A percentile compares a stretch with the other conserved stretches of the same genome.
These are phyloP conservation scores for Theileria annulata DNA, from an alignment of 169 alveolate genomes.

Conservation along the genomic window DNA sequence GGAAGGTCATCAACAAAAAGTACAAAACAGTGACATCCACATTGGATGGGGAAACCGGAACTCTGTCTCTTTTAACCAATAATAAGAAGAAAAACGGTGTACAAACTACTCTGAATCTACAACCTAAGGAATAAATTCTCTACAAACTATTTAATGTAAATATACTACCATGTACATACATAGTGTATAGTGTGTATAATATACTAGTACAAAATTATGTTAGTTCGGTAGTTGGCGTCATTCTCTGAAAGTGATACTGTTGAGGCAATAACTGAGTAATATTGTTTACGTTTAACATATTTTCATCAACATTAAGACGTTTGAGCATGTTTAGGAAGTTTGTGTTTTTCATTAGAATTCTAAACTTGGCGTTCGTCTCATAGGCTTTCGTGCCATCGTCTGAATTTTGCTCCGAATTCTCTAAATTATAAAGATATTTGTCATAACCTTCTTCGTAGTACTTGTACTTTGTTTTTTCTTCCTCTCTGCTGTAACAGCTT, in stretches of 20 bases:
- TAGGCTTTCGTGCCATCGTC: not conserved
- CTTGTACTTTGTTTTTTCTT: constrained; percentile 18
- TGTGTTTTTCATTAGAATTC: constrained; percentile 27
- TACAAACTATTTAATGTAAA: not conserved
- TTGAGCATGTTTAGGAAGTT: constrained; percentile 53
- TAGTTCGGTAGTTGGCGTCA: constrained; percentile 24
- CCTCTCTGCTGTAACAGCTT: constrained; percentile 14
- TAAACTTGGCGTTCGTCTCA: constrained; percentile 18
- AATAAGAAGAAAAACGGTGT: constrained; percentile 2
- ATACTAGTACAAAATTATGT: not conserved
- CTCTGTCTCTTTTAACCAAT: constrained; percentile 27
- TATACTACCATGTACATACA: not conserved
- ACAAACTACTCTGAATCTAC: not conserved
- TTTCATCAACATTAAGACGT: constrained; percentile 35
- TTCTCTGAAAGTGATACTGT: constrained; percentile 34
- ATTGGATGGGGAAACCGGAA: constrained; percentile 67
- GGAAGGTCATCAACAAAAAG: constrained; percentile 77
- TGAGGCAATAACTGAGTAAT: constrained; percentile 42
- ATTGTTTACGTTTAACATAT: constrained; percentile 25
- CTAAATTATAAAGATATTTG: not conserved
- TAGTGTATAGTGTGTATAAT: not conserved
- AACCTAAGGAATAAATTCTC: not conserved
- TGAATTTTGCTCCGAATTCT: constrained; percentile 5
- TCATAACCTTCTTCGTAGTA: constrained; percentile 62
- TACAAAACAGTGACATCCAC: constrained; percentile 82